Evolutionary conservation across 805 yeast genomes (phyloP), one percentile per base, ranked within the genome.

Genomic region (Lipomyces japonicus): DNA sequence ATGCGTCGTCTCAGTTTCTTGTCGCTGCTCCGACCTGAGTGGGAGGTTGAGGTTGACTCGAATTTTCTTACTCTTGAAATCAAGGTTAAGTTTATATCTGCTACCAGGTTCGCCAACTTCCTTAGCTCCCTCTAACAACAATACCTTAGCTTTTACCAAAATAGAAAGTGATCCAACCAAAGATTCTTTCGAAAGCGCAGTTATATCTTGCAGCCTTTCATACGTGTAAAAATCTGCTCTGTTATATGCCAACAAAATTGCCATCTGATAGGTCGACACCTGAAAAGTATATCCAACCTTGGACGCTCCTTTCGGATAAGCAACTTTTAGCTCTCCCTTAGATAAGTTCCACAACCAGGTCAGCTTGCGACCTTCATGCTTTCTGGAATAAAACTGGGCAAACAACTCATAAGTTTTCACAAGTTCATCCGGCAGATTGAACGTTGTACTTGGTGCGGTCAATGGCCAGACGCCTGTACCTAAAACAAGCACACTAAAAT

Each of bases 311-410:
- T 83, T 82, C 4, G 91, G 78, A 55, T 89, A 76, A 64, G 87
- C 85, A 9, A 95, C 95, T 68, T 83, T 86, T 50, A 93, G 70
- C 66, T 93, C 99, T 53, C 95, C 93, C 67, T 91, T 84, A 41
- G 95, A 87, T 65, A 87, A 80, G 61, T 88, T 84, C 97, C 97
- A 93, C 52, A 91, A 77, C 99, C 99, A 93, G 64, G 86, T 85
- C 61, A 93, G 77, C 57, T 87, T 81, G 68, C 97, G 78, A 10
- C 97, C 97, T 55, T 74, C 79, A 68, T 91, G 97, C 62, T 84
- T 83, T 31, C 75, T 71, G 38, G 78, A 74, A 67, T 91, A 95
- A 52, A 85, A 75, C 36, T 77, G 75, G 49, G 81, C 81, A 48
- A 91, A 80, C 46, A 78, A 78, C 46, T 82, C 79, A 61, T 83